These are phyloP conservation scores for Athelia sp. DNA, from an alignment of 1,284 basidiomycete species.

Conservation along the genomic window DNA sequence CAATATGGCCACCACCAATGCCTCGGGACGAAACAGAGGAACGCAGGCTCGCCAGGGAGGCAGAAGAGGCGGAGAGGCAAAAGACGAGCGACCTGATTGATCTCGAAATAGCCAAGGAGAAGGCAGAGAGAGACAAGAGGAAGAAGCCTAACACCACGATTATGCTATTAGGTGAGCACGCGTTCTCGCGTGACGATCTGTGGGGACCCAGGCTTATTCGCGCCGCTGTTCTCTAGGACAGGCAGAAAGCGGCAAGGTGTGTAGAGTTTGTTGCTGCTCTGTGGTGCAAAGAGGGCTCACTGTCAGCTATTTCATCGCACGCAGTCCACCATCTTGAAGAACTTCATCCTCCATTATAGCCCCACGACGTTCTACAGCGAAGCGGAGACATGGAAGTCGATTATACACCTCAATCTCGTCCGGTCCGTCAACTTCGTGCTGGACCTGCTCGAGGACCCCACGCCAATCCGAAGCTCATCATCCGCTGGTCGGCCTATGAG, in stretches of 20 bases:
- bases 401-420: constrained; percentile 61
- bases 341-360: constrained; percentile 57
- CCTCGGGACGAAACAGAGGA: constrained; percentile 30
- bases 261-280: too few species aligned
- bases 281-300: too few species aligned
- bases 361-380: constrained; percentile 55
- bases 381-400: constrained; percentile 52
- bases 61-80: constrained; percentile 47
- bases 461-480: background rate
- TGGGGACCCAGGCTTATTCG: constrained; percentile 1
- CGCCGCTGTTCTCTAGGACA: constrained; percentile 38
- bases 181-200: background rate
- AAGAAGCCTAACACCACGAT: constrained; percentile 39
- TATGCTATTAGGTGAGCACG: constrained; percentile 46
- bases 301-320: too few species aligned
- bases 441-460: constrained; percentile 31
- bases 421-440: constrained; percentile 56
- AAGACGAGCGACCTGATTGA: constrained; percentile 52
- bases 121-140: constrained; percentile 30
- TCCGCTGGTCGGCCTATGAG: background rate
- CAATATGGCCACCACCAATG: constrained; percentile 31
- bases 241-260: constrained; percentile 54
- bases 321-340: constrained; percentile 55
- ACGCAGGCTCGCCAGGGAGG: constrained; percentile 31
- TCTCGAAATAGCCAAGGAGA: constrained; percentile 39